A percentile compares a stretch with the other conserved stretches of the same genome.
Evolutionary conservation across 495 filamentous ascomycete species (phyloP).

Genomic region (Letharia lupina): DNA sequence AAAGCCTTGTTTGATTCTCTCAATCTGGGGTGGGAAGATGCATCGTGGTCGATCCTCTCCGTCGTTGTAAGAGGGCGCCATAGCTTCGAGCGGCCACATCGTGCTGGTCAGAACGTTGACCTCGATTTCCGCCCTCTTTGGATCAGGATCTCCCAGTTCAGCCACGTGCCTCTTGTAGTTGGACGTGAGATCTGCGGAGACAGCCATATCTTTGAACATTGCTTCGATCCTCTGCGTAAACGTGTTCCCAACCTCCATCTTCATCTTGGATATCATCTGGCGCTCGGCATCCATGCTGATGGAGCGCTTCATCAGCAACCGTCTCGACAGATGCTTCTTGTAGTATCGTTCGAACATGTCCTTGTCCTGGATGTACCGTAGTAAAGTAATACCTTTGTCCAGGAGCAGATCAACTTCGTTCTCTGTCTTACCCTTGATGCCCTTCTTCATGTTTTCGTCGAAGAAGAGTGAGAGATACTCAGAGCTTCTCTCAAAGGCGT

Average conservation of each 20-base stretch:
- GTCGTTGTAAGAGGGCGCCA: conserved; percentile 51
- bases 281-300: conserved; percentile 85
- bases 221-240: conserved; percentile 89
- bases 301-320: conserved; percentile 77
- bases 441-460: conserved; percentile 91
- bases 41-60: conserved; percentile 45
- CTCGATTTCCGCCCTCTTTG: conserved; percentile 63
- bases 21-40: conserved; percentile 67
- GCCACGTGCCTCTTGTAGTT: conserved; percentile 64
- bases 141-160: conserved; percentile 53
- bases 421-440: conserved; percentile 87
- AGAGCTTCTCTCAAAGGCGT: conserved; percentile 68
- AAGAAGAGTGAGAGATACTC: conserved; percentile 96
- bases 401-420: conserved; percentile 77
- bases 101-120: conserved; percentile 85
- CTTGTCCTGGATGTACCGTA: conserved; percentile 83
- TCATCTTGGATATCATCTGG: conserved; percentile 94
- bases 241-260: conserved; percentile 84
- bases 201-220: conserved; percentile 97
- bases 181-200: conserved; percentile 75
- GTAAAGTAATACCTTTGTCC: conserved; percentile 79
- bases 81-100: conserved; percentile 85
- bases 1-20: conserved; percentile 73
- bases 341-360: conserved; percentile 97
- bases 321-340: conserved; percentile 88